Base-by-base conservation (phyloP, 495 filamentous ascomycete genomes). In the Penicillium robsamsonii region DNA sequence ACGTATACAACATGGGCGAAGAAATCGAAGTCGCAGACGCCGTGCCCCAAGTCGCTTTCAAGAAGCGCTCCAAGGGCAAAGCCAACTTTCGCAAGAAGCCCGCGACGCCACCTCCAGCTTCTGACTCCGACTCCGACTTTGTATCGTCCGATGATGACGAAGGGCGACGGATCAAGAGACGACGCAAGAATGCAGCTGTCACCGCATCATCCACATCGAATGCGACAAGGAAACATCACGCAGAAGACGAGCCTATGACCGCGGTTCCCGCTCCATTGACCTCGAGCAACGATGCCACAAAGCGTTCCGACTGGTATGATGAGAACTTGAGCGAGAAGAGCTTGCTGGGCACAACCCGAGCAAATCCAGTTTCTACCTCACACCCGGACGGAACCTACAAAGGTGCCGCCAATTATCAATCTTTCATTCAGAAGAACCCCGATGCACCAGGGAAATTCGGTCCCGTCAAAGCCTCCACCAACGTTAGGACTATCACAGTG, bases 281-380 rank as follows among this genome's bases (percentile, higher is more conserved):
- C 27, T 74, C 78, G 55, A 82, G 80, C 55, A 91, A 92, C 67
- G 93, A 96, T 66, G 94, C 94, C n/a, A 97, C 94, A 5, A 96
- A 95, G 60, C 81, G 84, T 20, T 85, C 81, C n/a, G 89, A 95
- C 68, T 96, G 92, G 91, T 94, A 88, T 72, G 91, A 92, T 49
- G 77, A 83, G 45, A 65, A 70, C 20, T 61, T 87, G 29, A 84
- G 76, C 45, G 71, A 77, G 12, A 84, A 83, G 68, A 83, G 79
- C 53, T 76, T 91, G 0, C 76, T 90, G 13, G 87, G 88, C 12
- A 83, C 79, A 20, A 87, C 87, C 63, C 56, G 1, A 31, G 45
- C 11, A n/a, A 63, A 33, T 30, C 70, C 70, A 42, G 33, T 66
- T 8, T 0, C 33, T 13, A 4, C 41, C 41, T 48, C 64, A 18